Evolutionary conservation across 2,329 filamentous ascomycete species (phyloP).

Genomic region (Amauroascus verrucosus): DNA sequence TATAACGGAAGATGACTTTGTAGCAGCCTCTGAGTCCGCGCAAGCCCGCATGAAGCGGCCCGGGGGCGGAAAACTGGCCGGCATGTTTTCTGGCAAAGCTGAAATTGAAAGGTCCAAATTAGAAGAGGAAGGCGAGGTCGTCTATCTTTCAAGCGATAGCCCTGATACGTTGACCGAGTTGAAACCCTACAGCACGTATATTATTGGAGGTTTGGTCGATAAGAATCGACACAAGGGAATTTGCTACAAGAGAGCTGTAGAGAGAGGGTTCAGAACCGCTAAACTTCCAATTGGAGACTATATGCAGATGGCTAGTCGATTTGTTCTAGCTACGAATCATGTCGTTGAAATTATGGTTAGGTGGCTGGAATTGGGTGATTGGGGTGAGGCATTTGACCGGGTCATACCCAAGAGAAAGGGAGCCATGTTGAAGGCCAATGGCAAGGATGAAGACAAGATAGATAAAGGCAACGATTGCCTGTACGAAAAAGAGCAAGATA

Average conservation of each 20-base stretch:
- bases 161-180: slow-evolving; percentile 70
- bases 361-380: slow-evolving; percentile 84
- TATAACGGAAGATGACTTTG: slow-evolving; percentile 65
- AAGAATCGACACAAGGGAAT: slow-evolving; percentile 93
- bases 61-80: slow-evolving; percentile 49
- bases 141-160: slow-evolving; percentile 92
- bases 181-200: slow-evolving; percentile 80
- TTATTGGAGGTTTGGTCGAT: slow-evolving; percentile 89
- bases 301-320: slow-evolving; percentile 77
- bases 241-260: slow-evolving; percentile 71
- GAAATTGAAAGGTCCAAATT: slow-evolving; percentile 17
- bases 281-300: slow-evolving; percentile 92
- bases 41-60: slow-evolving; percentile 55
- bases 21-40: slow-evolving; percentile 55
- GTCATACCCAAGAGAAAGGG: slow-evolving; percentile 81
- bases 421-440: slow-evolving; percentile 12
- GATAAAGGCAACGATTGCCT: not conserved
- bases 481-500: slow-evolving; percentile 6
- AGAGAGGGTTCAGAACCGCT: slow-evolving; percentile 71
- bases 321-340: slow-evolving; percentile 86
- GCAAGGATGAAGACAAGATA: not conserved
- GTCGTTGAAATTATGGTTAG: slow-evolving; percentile 93
- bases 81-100: slow-evolving; percentile 43
- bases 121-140: slow-evolving; percentile 48
- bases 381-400: slow-evolving; percentile 77